Percentiles rank a stretch among this genome's conserved stretches.
phyloP scores from a whole-genome alignment of 2,329 filamentous ascomycete genomes.

The Plenodomus lindquistii region DNA sequence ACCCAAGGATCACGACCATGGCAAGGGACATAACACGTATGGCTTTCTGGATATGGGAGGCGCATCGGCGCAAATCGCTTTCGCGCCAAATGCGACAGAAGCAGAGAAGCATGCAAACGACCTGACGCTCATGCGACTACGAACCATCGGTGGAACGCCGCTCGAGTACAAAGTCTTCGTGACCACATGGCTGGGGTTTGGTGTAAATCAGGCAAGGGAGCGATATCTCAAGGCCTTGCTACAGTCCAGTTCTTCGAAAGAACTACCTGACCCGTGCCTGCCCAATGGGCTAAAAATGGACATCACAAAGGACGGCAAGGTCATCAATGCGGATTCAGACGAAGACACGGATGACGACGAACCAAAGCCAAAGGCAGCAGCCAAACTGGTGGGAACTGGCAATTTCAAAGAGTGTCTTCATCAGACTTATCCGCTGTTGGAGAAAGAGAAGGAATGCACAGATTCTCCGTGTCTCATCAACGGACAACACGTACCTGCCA shows the following conservation, averaged over 20 bases:
- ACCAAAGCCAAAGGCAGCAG: constrained; percentile 28
- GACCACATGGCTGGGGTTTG: constrained; percentile 95
- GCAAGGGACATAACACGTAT: constrained; percentile 89
- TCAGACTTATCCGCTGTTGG: constrained; percentile 80
- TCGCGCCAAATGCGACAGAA: constrained; percentile 91
- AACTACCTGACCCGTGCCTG: constrained; percentile 89
- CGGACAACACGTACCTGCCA: constrained; percentile 88
- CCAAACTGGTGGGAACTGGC: constrained; percentile 77
- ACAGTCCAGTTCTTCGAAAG: constrained; percentile 65
- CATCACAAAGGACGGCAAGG: constrained; percentile 71
- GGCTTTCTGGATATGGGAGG: constrained; percentile 99
- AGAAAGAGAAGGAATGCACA: constrained; percentile 83
- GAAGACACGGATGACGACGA: constrained; percentile 42
- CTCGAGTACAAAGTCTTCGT: constrained; percentile 90
- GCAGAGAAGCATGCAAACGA: constrained; percentile 87
- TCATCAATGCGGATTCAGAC: constrained; percentile 53
- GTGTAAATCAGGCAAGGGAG: constrained; percentile 88
- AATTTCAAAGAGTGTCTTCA: constrained; percentile 82
- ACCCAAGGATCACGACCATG: constrained; percentile 74
- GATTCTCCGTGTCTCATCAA: constrained; percentile 87
- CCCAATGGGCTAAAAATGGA: constrained; percentile 76
- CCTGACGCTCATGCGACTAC: constrained; percentile 80
- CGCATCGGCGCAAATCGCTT: constrained; percentile 95
- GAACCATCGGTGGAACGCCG: constrained; percentile 76
- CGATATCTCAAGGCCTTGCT: constrained; percentile 81